These are phyloP conservation scores for Rostrohypoxylon terebratum DNA, from an alignment of 495 filamentous ascomycete genomes.

Conservation along the genomic window DNA sequence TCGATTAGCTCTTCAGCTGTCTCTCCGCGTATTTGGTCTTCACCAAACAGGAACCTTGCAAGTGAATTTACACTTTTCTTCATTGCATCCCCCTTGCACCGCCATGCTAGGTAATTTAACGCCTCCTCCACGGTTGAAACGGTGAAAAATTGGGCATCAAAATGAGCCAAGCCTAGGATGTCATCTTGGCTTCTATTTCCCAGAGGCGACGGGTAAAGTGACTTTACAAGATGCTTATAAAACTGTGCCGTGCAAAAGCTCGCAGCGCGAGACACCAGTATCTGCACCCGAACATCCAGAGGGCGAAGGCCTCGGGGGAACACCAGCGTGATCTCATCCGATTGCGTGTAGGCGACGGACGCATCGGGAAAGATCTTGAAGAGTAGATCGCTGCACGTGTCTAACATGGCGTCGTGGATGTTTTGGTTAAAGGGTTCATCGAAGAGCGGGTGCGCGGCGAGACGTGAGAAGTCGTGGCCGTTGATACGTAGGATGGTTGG, in stretches of 20 bases:
- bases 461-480: conserved; percentile 28
- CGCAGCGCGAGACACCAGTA: conserved; percentile 26
- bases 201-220: not conserved
- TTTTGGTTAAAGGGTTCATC: conserved; percentile 22
- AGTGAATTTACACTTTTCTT: conserved; percentile 13
- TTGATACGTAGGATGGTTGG: conserved; percentile 27
- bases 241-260: conserved; percentile 33
- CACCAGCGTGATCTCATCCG: conserved; percentile 30
- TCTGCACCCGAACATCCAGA: conserved; percentile 22
- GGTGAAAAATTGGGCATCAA: conserved; percentile 27
- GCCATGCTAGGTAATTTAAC: conserved; percentile 28
- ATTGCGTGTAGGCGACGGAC: conserved; percentile 31
- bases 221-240: conserved; percentile 16
- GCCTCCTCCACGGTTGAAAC: conserved; percentile 35
- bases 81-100: conserved; percentile 15
- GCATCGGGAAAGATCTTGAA: conserved; percentile 22
- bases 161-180: conserved; percentile 16
- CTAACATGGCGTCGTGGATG: conserved; percentile 28
- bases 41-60: conserved; percentile 14
- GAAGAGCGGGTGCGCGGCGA: conserved; percentile 15
- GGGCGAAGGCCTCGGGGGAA: conserved; percentile 25
- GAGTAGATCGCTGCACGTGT: conserved; percentile 29
- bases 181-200: not conserved
- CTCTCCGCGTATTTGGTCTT: conserved; percentile 14
- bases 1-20: conserved; percentile 23